Base-by-base conservation (phyloP, 495 filamentous ascomycete species). In the Cercophora samala region DNA sequence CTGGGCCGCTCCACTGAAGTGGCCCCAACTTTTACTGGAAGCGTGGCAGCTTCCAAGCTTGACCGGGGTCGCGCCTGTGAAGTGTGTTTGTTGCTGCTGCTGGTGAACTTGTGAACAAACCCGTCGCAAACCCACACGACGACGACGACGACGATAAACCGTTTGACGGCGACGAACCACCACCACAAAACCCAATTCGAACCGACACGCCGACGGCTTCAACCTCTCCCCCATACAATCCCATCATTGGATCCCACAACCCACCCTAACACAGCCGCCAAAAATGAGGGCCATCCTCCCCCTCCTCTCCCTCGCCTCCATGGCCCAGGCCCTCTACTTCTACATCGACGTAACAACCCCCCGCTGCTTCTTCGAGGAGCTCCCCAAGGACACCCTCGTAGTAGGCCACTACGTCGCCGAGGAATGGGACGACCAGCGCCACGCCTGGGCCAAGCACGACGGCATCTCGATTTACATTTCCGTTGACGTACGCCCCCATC, bases 341-440 rank as follows among this genome's bases (percentile, higher is more conserved):
- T 97, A 91, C 83, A 88, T 98, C 78, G 93, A 98, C 73, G 90
- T 90, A 69, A 85, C 86, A 18, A 81, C 83, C 70, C 86, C 89
- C 69, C 93, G 91, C 76, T 99, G 95, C 80, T 98, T 99, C 88
- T 97, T 90, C 81, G 95, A 99, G 83, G 96, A 98, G 79, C 86
- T 99, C 58, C 82, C 93, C 60, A 97, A 98, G 82, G 96, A 97
- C 80, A 99, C 95, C 1, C 80, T 99, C 17, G 94, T 99, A 60
- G 93, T 97, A 54, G 95, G 93, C 70, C 90, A 93, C 78, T 99
- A 91, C 83, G 86, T 82, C 24, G 93, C 93, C 58, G 88, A 93
- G 74, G 87, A 95, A 74, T 91, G 87, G 81, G 88, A 93, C 77
- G 80, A 87, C 32, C 77, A 87, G 64, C 77, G 84, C 60, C 85